Base-by-base conservation (phyloP, 352 stramenopile genomes). In the Bremia lactucae region DNA sequence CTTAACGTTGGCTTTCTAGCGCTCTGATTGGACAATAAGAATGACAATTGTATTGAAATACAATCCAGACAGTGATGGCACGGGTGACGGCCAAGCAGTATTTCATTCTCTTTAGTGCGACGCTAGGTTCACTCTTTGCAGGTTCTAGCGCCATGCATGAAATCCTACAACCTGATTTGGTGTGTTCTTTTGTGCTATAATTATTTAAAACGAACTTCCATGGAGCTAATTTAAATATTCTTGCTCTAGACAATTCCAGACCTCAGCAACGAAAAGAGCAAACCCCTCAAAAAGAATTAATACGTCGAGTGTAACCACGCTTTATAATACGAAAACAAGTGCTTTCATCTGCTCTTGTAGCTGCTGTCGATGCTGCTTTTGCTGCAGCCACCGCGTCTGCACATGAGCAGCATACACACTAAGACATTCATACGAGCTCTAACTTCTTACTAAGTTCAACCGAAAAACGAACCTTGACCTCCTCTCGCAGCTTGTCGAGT, bases 111-210 rank as follows among this genome's bases (percentile, higher is more conserved):
- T 81, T 88, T 42, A 53, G 59, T 23, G 67, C 65, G 40, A 73
- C 72, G n/a, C 59, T 92, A 46, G 72, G 72, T 49, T 86, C 79
- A 42, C 69, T 92, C 44, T 87, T 92, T 47, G 76, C 79, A 5
- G 79, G 79, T 22, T 92, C 79, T 22, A 84, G 66, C 55, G 66
- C 73, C 55, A 92, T 92, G 76, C 79, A 92, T 54, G 63, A 62
- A 8, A 60, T 92, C 22, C 70, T 92, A 35, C 76, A 92, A 49
- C 79, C 79, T 3, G 79, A 92, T 28, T 52, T 92, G 31, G 76
- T 89, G 60, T 36, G 71, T 65, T 25, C 21, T 2, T 9, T 20
- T 19, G 36, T 14, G 38, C 21, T 28, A 31, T 11, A 3, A 29
- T 11, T 11, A 21, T 16, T 15, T 18, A 23, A 18, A 21, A 10